A percentile compares a stretch with the other conserved stretches of the same genome.
phyloP scores from a whole-genome alignment of 305 asterid genomes.

The Solanum aculeatissimum region DNA sequence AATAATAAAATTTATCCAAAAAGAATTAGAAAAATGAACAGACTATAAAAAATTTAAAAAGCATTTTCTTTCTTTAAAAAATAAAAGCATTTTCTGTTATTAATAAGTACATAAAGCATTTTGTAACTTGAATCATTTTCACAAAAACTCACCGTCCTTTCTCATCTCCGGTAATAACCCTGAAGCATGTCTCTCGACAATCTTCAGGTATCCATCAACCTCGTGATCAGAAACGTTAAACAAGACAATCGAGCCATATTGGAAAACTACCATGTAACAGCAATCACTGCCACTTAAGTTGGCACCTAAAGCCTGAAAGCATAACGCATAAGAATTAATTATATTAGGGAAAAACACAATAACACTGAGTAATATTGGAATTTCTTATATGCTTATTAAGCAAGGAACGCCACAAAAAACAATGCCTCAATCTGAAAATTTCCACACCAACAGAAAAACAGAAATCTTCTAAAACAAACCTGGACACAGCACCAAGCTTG shows the following conservation, averaged over 20 bases:
- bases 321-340: not conserved
- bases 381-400: not conserved
- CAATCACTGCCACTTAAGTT: slow-evolving; percentile 54
- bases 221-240: slow-evolving; percentile 77
- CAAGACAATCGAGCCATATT: slow-evolving; percentile 88
- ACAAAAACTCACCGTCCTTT: slow-evolving; percentile 61
- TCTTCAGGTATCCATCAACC: slow-evolving; percentile 65
- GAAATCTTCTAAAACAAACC: not conserved
- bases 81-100: not conserved
- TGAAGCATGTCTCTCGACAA: slow-evolving; percentile 58
- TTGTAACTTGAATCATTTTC: not conserved
- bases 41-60: not conserved
- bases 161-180: slow-evolving; percentile 77
- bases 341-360: not conserved
- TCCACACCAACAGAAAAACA: not conserved
- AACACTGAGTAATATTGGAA: not conserved
- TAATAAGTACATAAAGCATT: not conserved
- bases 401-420: not conserved
- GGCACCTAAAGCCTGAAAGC: slow-evolving; percentile 49
- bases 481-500: not conserved
- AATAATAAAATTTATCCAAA: not conserved
- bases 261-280: slow-evolving; percentile 83
- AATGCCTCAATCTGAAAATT: not conserved
- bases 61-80: not conserved
- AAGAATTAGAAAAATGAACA: not conserved